phyloP scores from a whole-genome alignment of 768 basidiomycete genomes.

The Rhodotorula toruloides region DNA sequence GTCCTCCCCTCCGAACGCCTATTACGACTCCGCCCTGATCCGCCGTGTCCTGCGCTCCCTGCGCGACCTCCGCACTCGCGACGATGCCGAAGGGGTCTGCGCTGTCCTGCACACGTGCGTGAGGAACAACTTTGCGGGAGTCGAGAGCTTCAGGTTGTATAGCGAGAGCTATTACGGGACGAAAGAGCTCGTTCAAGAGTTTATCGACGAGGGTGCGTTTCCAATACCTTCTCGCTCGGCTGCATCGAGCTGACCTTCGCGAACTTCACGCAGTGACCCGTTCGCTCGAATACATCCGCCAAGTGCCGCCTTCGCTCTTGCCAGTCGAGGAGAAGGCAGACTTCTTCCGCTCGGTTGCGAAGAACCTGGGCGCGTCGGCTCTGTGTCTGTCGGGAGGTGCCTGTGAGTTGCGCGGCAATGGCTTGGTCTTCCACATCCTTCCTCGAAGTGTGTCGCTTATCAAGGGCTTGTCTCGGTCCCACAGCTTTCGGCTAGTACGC shows the following conservation, averaged over 20 bases:
- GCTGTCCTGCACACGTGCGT: constrained; percentile 88
- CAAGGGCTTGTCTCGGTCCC: too few species aligned
- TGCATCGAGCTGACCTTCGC: background rate
- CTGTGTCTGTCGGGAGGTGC: constrained; percentile 95
- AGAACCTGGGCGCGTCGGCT: constrained; percentile 84
- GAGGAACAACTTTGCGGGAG: constrained; percentile 84
- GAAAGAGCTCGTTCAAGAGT: constrained; percentile 73
- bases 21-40: constrained; percentile 85
- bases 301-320: constrained; percentile 58
- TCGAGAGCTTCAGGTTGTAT: constrained; percentile 75
- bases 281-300: constrained; percentile 69
- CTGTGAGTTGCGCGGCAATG: constrained; percentile 57
- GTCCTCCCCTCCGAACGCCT: constrained; percentile 70
- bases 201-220: constrained; percentile 36
- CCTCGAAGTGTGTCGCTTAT: too few species aligned
- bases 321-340: constrained; percentile 80
- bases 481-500: too few species aligned
- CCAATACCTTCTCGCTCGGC: background rate
- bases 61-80: constrained; percentile 58
- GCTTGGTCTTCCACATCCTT: constrained; percentile 29
- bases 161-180: constrained; percentile 82
- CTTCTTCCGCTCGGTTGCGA: constrained; percentile 83
- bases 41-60: constrained; percentile 37
- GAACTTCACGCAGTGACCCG: constrained; percentile 63
- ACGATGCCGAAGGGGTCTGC: constrained; percentile 77